Evolutionary conservation across 306 rosid genomes (phyloP).

Genomic region (Cucurbita maxima): DNA sequence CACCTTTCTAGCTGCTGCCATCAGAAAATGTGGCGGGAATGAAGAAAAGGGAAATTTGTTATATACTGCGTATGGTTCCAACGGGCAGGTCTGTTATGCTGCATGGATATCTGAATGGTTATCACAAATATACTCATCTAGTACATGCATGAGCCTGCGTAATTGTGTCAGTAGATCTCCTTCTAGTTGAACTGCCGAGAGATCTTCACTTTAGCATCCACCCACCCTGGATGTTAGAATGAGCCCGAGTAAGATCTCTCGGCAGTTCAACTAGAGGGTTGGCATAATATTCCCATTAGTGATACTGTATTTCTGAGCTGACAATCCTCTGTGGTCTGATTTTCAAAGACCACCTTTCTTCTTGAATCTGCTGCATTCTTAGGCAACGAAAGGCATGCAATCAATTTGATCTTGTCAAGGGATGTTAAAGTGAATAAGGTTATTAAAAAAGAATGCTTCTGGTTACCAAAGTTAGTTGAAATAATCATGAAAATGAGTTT

Average conservation of each 20-base stretch:
- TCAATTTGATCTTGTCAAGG: background rate
- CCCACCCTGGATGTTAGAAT: background rate
- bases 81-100: conserved; percentile 53
- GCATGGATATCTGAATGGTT: background rate
- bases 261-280: background rate
- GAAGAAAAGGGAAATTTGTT: conserved; percentile 67
- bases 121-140: background rate
- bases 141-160: background rate
- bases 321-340: background rate
- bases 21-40: conserved; percentile 88
- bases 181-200: too few relatives aligned
- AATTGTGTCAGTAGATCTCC: background rate
- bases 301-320: background rate
- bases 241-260: background rate
- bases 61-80: conserved; percentile 85
- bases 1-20: conserved; percentile 75
- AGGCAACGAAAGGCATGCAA: background rate
- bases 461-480: background rate
- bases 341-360: background rate
- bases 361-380: background rate
- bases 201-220: background rate
- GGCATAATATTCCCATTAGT: background rate
- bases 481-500: background rate
- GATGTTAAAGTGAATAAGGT: background rate
- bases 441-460: background rate